phyloP scores from a whole-genome alignment of 345 rosid species.

The Hibiscus trionum region DNA sequence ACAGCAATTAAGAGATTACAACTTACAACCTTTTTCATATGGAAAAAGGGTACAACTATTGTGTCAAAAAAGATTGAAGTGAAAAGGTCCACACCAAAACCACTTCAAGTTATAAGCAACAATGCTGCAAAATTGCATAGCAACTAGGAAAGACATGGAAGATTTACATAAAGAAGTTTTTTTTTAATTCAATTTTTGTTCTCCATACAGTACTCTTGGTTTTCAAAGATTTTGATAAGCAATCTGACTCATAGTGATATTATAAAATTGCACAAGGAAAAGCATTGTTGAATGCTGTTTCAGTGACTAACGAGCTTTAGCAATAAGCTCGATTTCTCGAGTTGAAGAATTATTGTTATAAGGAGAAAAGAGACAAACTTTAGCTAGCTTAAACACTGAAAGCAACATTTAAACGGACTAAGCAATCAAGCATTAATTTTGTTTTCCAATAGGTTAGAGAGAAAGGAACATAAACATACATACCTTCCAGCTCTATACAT shows the following conservation, averaged over 20 bases:
- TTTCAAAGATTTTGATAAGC: not conserved
- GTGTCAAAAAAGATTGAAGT: not conserved
- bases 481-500: slow-evolving; percentile 94
- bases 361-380: not conserved
- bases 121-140: not conserved
- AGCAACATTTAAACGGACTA: not conserved
- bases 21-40: no score
- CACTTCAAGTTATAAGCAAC: not conserved
- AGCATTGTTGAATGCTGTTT: not conserved
- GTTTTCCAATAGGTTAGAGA: not conserved
- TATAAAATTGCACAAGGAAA: not conserved
- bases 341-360: not conserved
- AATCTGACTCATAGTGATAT: not conserved
- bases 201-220: not conserved
- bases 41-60: not conserved
- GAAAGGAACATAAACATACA: slow-evolving; percentile 20
- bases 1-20: no score
- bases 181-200: not conserved
- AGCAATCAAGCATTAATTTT: not conserved
- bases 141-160: not conserved
- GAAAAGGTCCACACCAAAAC: not conserved
- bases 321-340: slow-evolving; percentile 2
- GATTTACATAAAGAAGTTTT: not conserved
- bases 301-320: not conserved
- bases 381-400: not conserved